Conservation (phyloP, 2,329 filamentous ascomycete genomes). For the Aspergillus sergii region DNA sequence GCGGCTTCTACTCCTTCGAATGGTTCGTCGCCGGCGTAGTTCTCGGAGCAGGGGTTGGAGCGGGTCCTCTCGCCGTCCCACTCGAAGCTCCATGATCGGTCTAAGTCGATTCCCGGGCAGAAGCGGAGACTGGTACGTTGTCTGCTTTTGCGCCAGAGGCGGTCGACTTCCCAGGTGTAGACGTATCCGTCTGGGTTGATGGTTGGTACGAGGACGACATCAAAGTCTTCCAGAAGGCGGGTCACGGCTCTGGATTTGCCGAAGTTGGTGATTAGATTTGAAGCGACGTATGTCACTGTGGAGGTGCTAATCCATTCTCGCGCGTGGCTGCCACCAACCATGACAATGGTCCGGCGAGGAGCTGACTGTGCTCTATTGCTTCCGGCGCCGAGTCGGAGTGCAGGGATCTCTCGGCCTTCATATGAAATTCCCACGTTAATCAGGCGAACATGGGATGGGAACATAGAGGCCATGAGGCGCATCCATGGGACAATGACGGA, state of each 20-base stretch:
- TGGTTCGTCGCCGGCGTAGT: conserved; percentile 78
- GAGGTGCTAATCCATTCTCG: conserved; percentile 95
- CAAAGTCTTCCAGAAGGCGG: conserved; percentile 78
- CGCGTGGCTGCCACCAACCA: conserved; percentile 87
- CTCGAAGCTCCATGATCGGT: conserved; percentile 80
- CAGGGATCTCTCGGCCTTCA: conserved; percentile 84
- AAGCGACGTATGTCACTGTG: conserved; percentile 88
- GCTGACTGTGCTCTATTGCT: conserved; percentile 50
- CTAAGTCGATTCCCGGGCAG: conserved; percentile 86
- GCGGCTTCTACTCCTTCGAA: conserved; percentile 82
- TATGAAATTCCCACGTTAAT: conserved; percentile 81
- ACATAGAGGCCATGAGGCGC: conserved; percentile 85
- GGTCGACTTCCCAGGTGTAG: conserved; percentile 89
- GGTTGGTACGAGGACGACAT: conserved; percentile 85
- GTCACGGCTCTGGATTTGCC: conserved; percentile 72
- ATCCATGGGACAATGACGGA: conserved; percentile 89
- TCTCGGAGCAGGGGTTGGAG: conserved; percentile 86
- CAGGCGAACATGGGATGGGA: conserved; percentile 74
- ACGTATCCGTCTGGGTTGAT: conserved; percentile 93
- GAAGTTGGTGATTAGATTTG: conserved; percentile 82
- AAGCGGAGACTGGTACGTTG: conserved; percentile 80
- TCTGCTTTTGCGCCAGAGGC: conserved; percentile 89
- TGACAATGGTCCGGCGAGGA: conserved; percentile 73
- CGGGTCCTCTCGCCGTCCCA: conserved; percentile 72
- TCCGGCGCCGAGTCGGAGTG: conserved; percentile 71